Conservation (phyloP, 768 basidiomycete genomes). For the Gloeostereum incarnatum region DNA sequence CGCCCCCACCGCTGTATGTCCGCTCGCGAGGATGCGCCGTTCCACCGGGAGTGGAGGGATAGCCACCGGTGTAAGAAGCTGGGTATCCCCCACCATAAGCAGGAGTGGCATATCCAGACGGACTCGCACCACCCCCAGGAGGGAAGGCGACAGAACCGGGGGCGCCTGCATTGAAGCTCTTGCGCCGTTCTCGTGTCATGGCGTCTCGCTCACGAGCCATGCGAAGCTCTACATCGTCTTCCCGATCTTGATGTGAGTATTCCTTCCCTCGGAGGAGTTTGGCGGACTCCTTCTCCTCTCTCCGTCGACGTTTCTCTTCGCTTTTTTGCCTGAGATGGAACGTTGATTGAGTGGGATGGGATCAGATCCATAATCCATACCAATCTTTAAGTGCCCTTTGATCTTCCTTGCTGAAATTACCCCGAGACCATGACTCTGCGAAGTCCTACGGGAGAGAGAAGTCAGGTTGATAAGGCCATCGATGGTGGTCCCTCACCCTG, state of each 20-base stretch:
- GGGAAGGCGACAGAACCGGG: conserved; percentile 13
- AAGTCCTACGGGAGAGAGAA: conserved; percentile 37
- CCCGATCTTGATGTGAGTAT: conserved; percentile 22
- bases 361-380: conserved; percentile 17
- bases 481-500: conserved; percentile 26
- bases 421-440: conserved; percentile 44
- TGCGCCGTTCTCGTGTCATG: conserved; percentile 36
- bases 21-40: conserved; percentile 18
- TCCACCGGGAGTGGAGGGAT: conserved; percentile 6
- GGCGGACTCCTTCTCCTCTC: conserved; percentile 34
- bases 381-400: conserved; percentile 35
- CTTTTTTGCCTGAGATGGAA: conserved; percentile 30
- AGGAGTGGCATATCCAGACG: too few relatives aligned
- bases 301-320: conserved; percentile 33
- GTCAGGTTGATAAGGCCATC: conserved; percentile 3
- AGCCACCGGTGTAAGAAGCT: conserved; percentile 13
- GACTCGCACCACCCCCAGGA: too few relatives aligned
- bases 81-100: conserved; percentile 14
- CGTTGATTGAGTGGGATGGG: background rate
- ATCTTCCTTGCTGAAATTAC: conserved; percentile 27
- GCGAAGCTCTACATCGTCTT: conserved; percentile 45
- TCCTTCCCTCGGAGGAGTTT: conserved; percentile 46
- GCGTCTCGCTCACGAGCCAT: conserved; percentile 50
- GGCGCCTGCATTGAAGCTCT: conserved; percentile 38
- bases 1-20: conserved; percentile 21